phyloP scores from a whole-genome alignment of 768 basidiomycete genomes.

The Russula ochroleuca region DNA sequence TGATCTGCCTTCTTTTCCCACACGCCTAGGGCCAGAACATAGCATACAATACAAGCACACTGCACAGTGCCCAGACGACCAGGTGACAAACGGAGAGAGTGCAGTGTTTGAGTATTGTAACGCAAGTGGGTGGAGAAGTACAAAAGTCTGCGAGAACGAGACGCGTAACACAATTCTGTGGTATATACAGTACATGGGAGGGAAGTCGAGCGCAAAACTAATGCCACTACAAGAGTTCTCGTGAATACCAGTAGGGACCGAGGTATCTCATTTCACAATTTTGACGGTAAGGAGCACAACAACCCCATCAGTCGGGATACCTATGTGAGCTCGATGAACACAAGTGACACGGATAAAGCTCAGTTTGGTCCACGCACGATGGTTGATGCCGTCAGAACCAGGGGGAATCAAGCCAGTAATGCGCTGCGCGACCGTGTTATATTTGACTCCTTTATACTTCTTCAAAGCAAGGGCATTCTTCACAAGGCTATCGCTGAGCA shows the following conservation, averaged over 20 bases:
- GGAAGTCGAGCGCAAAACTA: no score
- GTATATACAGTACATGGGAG: no score
- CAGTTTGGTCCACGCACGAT: constrained; percentile 35
- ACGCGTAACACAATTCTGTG: no score
- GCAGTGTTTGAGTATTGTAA: constrained; percentile 69
- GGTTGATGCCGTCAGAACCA: constrained; percentile 51
- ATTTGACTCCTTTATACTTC: constrained; percentile 32
- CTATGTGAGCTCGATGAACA: constrained; percentile 1
- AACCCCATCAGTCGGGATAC: constrained; percentile 22
- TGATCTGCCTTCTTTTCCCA: not conserved
- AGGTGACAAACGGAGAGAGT: no score
- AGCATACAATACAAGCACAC: no score
- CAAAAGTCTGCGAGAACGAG: not conserved
- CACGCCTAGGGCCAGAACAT: not conserved
- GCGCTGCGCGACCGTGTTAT: constrained; percentile 43
- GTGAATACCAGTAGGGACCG: not conserved
- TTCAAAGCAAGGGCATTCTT: constrained; percentile 5
- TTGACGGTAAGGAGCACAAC: constrained; percentile 24
- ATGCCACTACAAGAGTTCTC: not conserved
- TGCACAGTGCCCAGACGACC: no score
- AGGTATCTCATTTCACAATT: not conserved
- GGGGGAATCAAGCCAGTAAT: constrained; percentile 51
- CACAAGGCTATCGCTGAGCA: not conserved
- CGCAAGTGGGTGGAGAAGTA: constrained; percentile 80
- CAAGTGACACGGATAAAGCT: not conserved